Conservation (phyloP, 2,329 filamentous ascomycete species). For the Scleromitrula shiraiana region DNA sequence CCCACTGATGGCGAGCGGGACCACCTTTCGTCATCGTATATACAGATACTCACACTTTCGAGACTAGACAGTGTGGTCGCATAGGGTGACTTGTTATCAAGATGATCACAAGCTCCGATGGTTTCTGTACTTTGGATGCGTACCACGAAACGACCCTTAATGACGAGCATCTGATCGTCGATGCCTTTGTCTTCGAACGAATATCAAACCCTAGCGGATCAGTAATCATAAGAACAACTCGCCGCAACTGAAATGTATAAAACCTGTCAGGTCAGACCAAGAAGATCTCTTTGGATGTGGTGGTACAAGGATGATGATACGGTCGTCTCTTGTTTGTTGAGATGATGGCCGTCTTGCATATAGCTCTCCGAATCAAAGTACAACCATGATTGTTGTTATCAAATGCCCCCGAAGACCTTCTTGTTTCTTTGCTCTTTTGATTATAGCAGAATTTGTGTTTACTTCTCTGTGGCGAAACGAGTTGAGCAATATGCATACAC, state of each 20-base stretch:
- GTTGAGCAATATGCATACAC: no score
- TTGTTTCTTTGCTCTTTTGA: no score
- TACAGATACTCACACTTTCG: no score
- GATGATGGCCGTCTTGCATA: background rate
- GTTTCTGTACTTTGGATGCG: background rate
- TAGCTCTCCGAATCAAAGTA: constrained; percentile 1
- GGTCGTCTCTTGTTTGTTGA: background rate
- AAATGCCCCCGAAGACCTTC: background rate
- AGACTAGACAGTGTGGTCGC: no score
- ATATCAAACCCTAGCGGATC: background rate
- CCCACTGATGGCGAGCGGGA: no score
- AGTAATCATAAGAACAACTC: background rate
- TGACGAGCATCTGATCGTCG: no score
- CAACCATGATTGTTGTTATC: background rate
- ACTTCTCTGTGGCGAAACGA: no score
- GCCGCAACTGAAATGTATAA: background rate
- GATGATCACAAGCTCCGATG: background rate
- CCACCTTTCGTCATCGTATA: no score
- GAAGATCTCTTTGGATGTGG: background rate
- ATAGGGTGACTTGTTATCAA: no score
- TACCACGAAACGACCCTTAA: background rate
- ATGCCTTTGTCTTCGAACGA: background rate
- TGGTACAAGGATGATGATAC: background rate
- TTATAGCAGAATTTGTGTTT: no score
- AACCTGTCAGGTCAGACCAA: background rate